Conservation (phyloP, 2,329 filamentous ascomycete genomes). For the Pseudogymnoascus sp. region DNA sequence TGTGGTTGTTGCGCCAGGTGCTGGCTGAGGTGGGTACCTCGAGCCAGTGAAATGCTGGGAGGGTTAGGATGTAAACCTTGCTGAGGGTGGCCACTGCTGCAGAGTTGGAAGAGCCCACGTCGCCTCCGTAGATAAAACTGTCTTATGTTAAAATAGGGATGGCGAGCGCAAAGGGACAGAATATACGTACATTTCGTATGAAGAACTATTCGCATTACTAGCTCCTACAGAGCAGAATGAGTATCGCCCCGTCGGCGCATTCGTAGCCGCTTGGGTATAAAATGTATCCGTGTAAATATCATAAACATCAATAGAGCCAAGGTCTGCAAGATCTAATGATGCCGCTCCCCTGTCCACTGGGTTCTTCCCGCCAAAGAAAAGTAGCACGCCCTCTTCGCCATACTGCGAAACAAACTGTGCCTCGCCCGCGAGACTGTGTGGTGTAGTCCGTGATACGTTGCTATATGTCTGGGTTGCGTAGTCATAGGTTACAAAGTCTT, state of each 20-base stretch:
- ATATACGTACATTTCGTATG: slow-evolving; percentile 17
- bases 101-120: neutral
- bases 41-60: neutral
- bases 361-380: slow-evolving; percentile 16
- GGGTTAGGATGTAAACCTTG: slow-evolving; percentile 10
- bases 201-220: slow-evolving; percentile 7
- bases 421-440: slow-evolving; percentile 12
- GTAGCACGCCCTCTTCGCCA: slow-evolving; percentile 16
- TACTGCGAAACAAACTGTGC: slow-evolving; percentile 15
- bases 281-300: slow-evolving; percentile 14
- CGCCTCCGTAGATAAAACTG: neutral
- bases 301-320: slow-evolving; percentile 15
- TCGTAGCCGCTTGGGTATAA: slow-evolving; percentile 13
- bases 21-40: neutral
- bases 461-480: slow-evolving; percentile 13
- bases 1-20: neutral
- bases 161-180: neutral
- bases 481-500: slow-evolving; percentile 14
- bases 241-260: slow-evolving; percentile 9
- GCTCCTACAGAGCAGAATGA: slow-evolving; percentile 14
- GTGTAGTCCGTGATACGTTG: slow-evolving; percentile 8
- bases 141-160: neutral
- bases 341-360: neutral
- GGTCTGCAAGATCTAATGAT: neutral
- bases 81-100: slow-evolving; percentile 1